Evolutionary conservation across 441 rosid species (phyloP), one percentile per base, ranked within the genome.

Genomic region (Dalechampia spathulata): DNA sequence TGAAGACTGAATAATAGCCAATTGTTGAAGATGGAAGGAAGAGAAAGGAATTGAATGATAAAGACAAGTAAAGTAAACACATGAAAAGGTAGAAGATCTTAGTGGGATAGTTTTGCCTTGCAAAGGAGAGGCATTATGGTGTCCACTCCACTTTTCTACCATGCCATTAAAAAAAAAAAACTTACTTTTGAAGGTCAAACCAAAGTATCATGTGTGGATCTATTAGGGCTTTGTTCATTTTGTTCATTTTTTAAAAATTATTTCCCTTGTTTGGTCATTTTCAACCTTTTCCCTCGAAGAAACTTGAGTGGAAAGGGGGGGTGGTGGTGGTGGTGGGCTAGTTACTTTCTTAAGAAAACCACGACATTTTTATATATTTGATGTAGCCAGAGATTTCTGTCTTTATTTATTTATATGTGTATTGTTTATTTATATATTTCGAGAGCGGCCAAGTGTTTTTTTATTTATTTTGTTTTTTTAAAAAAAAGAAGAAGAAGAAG

Each of bases 81-180:
- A 27, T 72, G 50, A 65, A 69, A 37, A 65, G 64, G 57, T 58
- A 49, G 74, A 46, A 67, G 74, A 83, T 80, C 78, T 75, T 2
- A 66, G 79, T 75, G 79, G 85, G 86, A 84, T 86, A 70, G 5
- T 72, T 82, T 75, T 90, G 83, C 75, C 83, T 63, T 49, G 47
- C 70, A 68, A 62, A 68, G 66, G 76, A 70, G 76, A 63, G 58
- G 76, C 90, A 78, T 70, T 30, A 63, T 76, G 73, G 76, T 75
- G 67, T 75, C 86, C 71, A 67, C 72, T 68, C 67, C 51, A 69
- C 65, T 63, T 74, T 77, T 78, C 60, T 58, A 55, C 70, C 32
- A 10, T 60, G 68, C 53, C 73, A 62, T 61, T 57, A 21, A 69
- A 62, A 49, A 51, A 49, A 51, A 61, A 58, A 25, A 17, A 30